These are phyloP conservation scores for Amanita brunnescens DNA, from an alignment of 768 basidiomycete genomes.

Conservation along the genomic window DNA sequence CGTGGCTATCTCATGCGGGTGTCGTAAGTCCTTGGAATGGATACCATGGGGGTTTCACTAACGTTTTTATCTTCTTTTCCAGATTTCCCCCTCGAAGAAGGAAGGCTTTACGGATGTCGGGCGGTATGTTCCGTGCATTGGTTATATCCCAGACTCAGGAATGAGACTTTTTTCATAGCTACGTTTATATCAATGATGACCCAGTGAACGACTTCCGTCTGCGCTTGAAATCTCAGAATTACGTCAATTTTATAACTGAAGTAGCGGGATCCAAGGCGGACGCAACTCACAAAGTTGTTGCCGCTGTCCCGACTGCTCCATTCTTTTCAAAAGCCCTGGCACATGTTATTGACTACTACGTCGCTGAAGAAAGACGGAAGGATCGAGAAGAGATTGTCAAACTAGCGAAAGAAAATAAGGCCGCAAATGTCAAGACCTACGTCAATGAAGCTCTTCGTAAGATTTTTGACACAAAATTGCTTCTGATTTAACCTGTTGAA, in stretches of 20 bases:
- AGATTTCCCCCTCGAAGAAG: conserved; percentile 16
- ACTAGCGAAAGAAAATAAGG: conserved; percentile 14
- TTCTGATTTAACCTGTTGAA: neutral
- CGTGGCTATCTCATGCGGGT: conserved; percentile 45
- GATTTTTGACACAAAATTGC: conserved; percentile 9
- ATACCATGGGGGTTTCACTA: neutral
- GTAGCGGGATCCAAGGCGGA: conserved; percentile 21
- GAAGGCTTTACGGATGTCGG: conserved; percentile 40
- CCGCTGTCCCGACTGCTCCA: conserved; percentile 46
- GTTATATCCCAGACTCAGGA: neutral
- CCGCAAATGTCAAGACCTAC: conserved; percentile 29
- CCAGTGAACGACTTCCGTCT: conserved; percentile 39
- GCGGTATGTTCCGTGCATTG: conserved; percentile 26
- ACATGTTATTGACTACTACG: conserved; percentile 53
- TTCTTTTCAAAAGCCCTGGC: conserved; percentile 48
- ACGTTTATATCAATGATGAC: conserved; percentile 36
- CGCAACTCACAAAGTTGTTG: conserved; percentile 42
- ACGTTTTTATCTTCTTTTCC: neutral
- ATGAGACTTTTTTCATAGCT: conserved; percentile 24
- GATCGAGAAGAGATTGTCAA: conserved; percentile 32
- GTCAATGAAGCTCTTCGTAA: conserved; percentile 40
- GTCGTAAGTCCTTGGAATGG: conserved; percentile 33
- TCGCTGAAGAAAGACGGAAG: conserved; percentile 27
- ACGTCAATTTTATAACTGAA: conserved; percentile 13
- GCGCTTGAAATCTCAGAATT: conserved; percentile 27